Conservation (phyloP, 225 moss, liverwort and hornwort genomes). For the Asterella californica region DNA sequence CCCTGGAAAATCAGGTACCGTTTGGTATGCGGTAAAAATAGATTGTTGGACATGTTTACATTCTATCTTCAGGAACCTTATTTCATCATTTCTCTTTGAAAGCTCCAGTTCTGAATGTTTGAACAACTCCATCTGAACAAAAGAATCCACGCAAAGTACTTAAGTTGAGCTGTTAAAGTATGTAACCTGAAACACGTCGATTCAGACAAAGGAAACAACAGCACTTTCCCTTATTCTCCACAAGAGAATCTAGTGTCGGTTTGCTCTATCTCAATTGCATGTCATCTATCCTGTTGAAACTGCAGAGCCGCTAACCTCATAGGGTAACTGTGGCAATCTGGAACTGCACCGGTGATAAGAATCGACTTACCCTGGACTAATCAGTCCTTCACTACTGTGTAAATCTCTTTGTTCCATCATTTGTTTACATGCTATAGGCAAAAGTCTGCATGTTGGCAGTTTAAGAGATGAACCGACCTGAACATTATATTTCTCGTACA, state of each 20-base stretch:
- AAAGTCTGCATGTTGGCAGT: neutral
- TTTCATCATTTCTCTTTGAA: conserved; percentile 64
- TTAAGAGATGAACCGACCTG: conserved; percentile 41
- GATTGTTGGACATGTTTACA: conserved; percentile 50
- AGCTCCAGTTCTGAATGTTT: conserved; percentile 62
- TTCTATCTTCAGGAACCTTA: conserved; percentile 54
- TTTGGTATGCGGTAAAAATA: conserved; percentile 46
- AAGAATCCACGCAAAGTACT: neutral
- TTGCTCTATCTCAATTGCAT: neutral
- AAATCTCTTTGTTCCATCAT: neutral
- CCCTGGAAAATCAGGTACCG: conserved; percentile 45
- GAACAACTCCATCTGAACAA: conserved; percentile 52
- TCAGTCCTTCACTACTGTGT: neutral
- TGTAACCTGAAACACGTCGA: neutral
- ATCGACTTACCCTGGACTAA: no score
- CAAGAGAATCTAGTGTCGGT: neutral
- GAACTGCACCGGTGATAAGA: neutral
- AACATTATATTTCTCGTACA: conserved; percentile 80
- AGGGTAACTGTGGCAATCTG: neutral
- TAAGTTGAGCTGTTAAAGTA: neutral
- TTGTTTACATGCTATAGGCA: neutral
- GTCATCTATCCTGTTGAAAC: neutral
- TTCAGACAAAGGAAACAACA: neutral
- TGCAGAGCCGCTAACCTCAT: neutral
- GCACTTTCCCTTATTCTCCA: neutral